These are phyloP conservation scores for Podospora sp. DNA, from an alignment of 495 filamentous ascomycete species.

Conservation along the genomic window DNA sequence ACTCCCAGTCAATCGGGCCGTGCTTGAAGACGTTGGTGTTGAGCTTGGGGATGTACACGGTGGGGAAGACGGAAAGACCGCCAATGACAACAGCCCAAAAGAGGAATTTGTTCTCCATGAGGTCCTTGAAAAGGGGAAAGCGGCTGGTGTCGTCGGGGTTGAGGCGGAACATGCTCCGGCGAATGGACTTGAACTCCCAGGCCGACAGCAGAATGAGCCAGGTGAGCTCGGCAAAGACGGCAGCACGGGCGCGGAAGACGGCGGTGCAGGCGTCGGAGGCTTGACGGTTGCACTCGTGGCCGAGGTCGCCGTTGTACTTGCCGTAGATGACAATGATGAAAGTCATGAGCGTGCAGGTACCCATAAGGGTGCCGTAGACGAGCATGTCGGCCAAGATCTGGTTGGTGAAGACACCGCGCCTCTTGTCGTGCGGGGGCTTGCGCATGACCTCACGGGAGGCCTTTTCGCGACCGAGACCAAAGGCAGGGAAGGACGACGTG, in stretches of 20 bases:
- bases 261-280: slow-evolving; percentile 58
- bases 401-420: slow-evolving; percentile 67
- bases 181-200: slow-evolving; percentile 76
- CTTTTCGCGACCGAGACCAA: slow-evolving; percentile 72
- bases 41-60: slow-evolving; percentile 71
- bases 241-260: slow-evolving; percentile 76
- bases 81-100: slow-evolving; percentile 74
- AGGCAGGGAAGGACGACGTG: slow-evolving; percentile 73
- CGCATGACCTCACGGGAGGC: slow-evolving; percentile 69
- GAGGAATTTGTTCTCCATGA: slow-evolving; percentile 72
- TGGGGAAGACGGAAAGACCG: slow-evolving; percentile 67
- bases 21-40: slow-evolving; percentile 77
- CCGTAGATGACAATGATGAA: slow-evolving; percentile 73
- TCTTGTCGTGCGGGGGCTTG: slow-evolving; percentile 68
- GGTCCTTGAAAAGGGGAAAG: slow-evolving; percentile 62
- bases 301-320: slow-evolving; percentile 58
- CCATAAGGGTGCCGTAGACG: slow-evolving; percentile 72
- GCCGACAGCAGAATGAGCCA: slow-evolving; percentile 73
- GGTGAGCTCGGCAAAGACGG: slow-evolving; percentile 75
- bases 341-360: slow-evolving; percentile 63
- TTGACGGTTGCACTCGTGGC: slow-evolving; percentile 64
- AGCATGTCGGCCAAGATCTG: slow-evolving; percentile 74
- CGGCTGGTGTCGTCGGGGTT: slow-evolving; percentile 54
- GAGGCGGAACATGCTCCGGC: slow-evolving; percentile 69
- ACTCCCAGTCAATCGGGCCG: slow-evolving; percentile 72